Evolutionary conservation across 163 green algal species (phyloP).

Genomic region (Scenedesmus sp.): DNA sequence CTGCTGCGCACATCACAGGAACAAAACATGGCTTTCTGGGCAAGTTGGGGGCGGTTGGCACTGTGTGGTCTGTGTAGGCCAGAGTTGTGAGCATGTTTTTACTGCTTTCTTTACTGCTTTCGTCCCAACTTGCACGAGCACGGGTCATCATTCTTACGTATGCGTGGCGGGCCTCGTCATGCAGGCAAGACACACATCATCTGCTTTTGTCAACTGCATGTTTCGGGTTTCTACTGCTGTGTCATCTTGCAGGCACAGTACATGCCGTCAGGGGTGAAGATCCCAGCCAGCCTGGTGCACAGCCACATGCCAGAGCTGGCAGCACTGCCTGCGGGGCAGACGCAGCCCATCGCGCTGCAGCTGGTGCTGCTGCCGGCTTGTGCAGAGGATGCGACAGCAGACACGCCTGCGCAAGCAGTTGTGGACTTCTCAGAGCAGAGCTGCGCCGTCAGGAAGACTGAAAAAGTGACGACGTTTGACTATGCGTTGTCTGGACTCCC

Average conservation of each 20-base stretch:
- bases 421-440: neutral
- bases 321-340: neutral
- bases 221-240: conserved; percentile 29
- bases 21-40: no score
- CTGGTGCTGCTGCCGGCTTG: neutral
- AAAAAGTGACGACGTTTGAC: neutral
- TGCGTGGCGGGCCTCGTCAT: no score
- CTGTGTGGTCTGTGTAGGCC: no score
- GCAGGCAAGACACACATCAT: neutral
- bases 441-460: neutral
- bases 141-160: no score
- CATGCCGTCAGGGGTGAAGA: neutral
- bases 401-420: neutral
- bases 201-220: neutral
- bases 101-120: no score
- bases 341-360: neutral
- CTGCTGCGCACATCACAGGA: neutral
- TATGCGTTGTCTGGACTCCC: neutral
- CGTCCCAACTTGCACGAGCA: no score
- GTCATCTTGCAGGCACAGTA: conserved; percentile 63
- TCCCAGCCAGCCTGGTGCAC: neutral
- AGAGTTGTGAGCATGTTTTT: no score
- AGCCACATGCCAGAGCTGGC: neutral
- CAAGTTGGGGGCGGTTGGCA: no score
- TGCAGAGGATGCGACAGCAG: neutral